Evolutionary conservation across 169 alveolate species (phyloP), one percentile per base, ranked within the genome.

Genomic region (Plasmodium gonderi): DNA sequence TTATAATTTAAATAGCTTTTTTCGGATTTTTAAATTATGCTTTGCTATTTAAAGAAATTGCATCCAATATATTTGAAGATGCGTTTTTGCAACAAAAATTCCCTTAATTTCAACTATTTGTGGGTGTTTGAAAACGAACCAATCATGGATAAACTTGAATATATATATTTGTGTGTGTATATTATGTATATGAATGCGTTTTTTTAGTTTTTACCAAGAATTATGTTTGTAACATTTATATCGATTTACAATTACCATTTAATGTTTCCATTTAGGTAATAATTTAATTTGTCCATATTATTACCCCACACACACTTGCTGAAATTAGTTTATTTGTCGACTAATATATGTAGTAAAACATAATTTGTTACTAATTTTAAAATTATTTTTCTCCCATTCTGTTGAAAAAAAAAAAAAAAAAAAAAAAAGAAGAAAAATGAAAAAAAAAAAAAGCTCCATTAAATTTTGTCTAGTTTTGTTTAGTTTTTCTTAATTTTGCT

Each of bases 201-300:
- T 20, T 60, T 23, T 5, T 36, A 60, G 38, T n/a, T n/a, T n/a
- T n/a, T n/a, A n/a, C n/a, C n/a, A n/a, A 60, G 26, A 23, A 23
- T 12, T 20, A 23, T n/a, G 40, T 20, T 60, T 60, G 72, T 36
- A 60, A 11, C 72, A 60, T 60, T 60, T 60, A 60, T 60, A 60
- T 60, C 26, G 72, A 60, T 60, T 60, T 60, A 14, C n/a, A 60
- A 7, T 23, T 36, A 60, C 72, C 72, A 60, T 60, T 60, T n/a
- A 60, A 60, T 26, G 72, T 60, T 60, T 60, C 72, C 72, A 60
- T 29, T 60, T 60, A 60, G 72, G 72, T 60, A 60, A 60, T 60
- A 60, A 20, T 60, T 23, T 17, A 60, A 60, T 36, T 12, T 60
- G 72, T 29, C 72, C 72, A 5, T 14, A 29, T 60, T 20, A 60